Base-by-base conservation (phyloP, 192 early-diverging fungal genomes). In the Funneliformis geosporum region DNA sequence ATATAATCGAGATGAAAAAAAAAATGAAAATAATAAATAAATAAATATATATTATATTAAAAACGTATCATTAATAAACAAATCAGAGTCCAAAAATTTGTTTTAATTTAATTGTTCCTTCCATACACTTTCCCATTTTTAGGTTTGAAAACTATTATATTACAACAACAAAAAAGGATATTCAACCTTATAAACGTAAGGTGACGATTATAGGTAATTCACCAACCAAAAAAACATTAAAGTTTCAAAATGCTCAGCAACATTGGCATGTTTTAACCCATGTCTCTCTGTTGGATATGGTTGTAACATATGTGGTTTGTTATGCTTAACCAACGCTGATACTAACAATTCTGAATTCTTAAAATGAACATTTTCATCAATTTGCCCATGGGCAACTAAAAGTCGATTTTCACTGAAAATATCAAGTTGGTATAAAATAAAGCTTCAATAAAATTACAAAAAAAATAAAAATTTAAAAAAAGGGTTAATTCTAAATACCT, bases 311-410 rank as follows among this genome's bases (percentile, higher is more conserved):
- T 90, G 86, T 11, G 93, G 90, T 66, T 90, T 91, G n/a, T 82
- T 83, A 33, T 64, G 33, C 69, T 86, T 84, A 1, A 90, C 84
- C 10, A 94, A 79, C 4, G 75, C 84, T 1, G 88, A 82, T 1
- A 90, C 87, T 46, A 93, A 82, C 44, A 79, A 44, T 68, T 91
- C 86, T 0, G 91, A 87, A 82, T 94, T 87, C 42, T 84, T 85
- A 55, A 91, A 89, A 73, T 94, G 93, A 3, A 94, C 93, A 80
- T 94, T 94, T 73, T 94, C 93, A 80, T 94, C 93, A 66, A 90
- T 90, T 64, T 90, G 81, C 5, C 93, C 93, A 80, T 94, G 93
- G 12, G 87, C 92, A 59, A 94, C 81, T 40, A 94, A 73, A 5
- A 94, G 79, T 2, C 92, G 87, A 76, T 89, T 87, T 11, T 87